phyloP scores from a whole-genome alignment of 202 grass and related monocot genomes.

The Cymbopogon flexuosus region DNA sequence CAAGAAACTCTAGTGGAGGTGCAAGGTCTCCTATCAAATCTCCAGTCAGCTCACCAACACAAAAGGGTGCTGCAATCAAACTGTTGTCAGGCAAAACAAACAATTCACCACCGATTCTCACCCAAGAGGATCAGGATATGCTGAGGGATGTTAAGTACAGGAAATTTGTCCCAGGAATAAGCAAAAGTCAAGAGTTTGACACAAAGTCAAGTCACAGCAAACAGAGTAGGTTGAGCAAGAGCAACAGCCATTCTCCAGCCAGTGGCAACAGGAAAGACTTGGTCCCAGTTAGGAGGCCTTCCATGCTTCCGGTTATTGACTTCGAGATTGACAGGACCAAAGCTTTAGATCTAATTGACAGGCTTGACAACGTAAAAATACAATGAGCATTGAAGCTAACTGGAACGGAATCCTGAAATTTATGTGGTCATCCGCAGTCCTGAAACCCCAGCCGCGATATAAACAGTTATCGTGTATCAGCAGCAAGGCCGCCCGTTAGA shows the following conservation, averaged over 20 bases:
- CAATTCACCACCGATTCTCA: conserved; percentile 47
- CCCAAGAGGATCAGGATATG: conserved; percentile 86
- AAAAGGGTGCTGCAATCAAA: conserved; percentile 30
- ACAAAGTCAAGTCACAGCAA: conserved; percentile 49
- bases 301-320: conserved; percentile 72
- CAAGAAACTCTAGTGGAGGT: conserved; percentile 50
- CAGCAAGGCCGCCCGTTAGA: conserved; percentile 28
- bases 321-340: conserved; percentile 78
- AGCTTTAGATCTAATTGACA: conserved; percentile 83
- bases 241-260: conserved; percentile 74
- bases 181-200: conserved; percentile 91
- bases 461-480: conserved; percentile 17
- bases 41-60: conserved; percentile 55
- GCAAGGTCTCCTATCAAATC: conserved; percentile 84
- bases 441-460: conserved; percentile 15
- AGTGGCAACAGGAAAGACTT: conserved; percentile 46
- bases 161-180: conserved; percentile 73
- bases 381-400: conserved; percentile 36
- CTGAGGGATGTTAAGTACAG: conserved; percentile 66
- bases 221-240: conserved; percentile 79
- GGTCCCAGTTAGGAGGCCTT: conserved; percentile 39
- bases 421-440: conserved; percentile 11
- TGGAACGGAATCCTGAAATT: conserved; percentile 25
- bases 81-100: conserved; percentile 23
- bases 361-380: conserved; percentile 58